Base-by-base conservation (phyloP, 345 rosid species). In the Fremontodendron californicum region DNA sequence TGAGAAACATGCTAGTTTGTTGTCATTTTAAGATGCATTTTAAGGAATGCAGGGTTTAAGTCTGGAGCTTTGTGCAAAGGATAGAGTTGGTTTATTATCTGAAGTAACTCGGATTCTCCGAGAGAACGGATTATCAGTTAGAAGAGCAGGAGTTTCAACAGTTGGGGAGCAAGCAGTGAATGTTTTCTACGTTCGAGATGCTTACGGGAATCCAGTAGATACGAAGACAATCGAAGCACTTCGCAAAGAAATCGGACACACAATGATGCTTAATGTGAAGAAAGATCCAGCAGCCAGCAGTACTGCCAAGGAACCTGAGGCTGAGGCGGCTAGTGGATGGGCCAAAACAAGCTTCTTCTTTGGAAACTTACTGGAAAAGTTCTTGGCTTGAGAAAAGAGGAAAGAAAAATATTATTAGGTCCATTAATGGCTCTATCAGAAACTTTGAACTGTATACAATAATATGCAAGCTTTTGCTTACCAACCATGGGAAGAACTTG, bases 291-390 rank as follows among this genome's bases (percentile, higher is more conserved):
- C 81, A 33, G 35, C 35, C 35, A 33, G 35, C 15, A 82, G 67
- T 33, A 33, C 1, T 65, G 67, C 85, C 71, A 89, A 80, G 60
- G 86, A 82, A 74, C 84, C 86, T 5, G 88, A 89, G 79, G 79
- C 86, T 16, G 88, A 89, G 82, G 74, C 3, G 1, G 3, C 84
- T 3, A 83, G 78, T 43, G 93, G 92, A 19, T 89, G 93, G 96
- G 90, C 96, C 16, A 89, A 92, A 83, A 85, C 97, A 29, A 89
- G 90, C 80, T 94, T 90, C 90, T 92, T 89, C 89, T 94, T 92
- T 23, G 96, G 97, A 62, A 90, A 93, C 82, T 78, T 93, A 86
- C 79, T 91, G 3, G 96, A 93, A 76, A 90, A 85, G 86, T 90
- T 92, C 78, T 72, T 89, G 88, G 88, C 98, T 82, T 90, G 89